Evolutionary conservation across 305 asterid genomes (phyloP).

Genomic region (Andrographis paniculata): DNA sequence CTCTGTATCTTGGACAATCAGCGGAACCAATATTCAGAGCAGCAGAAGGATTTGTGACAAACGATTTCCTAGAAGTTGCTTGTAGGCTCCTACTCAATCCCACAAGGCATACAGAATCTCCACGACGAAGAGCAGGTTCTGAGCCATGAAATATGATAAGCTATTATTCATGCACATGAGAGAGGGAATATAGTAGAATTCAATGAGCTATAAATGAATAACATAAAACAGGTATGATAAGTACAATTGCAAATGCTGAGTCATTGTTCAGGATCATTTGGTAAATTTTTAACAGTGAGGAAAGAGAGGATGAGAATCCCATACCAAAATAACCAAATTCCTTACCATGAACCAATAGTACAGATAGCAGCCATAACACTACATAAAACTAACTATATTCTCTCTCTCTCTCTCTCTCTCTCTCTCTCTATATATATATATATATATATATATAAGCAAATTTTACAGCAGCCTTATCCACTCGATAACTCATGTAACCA

Average conservation of each 20-base stretch:
- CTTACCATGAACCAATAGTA: too few relatives aligned
- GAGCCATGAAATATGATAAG: constrained; percentile 20
- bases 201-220: background rate
- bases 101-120: constrained; percentile 91
- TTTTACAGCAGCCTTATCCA: too few relatives aligned
- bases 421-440: too few relatives aligned
- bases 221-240: constrained; percentile 13
- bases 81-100: constrained; percentile 93
- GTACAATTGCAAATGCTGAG: background rate
- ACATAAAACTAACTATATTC: too few relatives aligned
- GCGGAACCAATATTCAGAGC: constrained; percentile 89
- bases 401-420: too few relatives aligned
- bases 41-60: constrained; percentile 92
- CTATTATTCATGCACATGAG: constrained; percentile 10
- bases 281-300: too few relatives aligned
- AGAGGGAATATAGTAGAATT: constrained; percentile 12
- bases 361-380: too few relatives aligned
- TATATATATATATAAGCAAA: too few relatives aligned
- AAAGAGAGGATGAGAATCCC: too few relatives aligned
- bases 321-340: too few relatives aligned
- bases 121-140: constrained; percentile 95
- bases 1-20: constrained; percentile 92
- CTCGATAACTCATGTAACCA: too few relatives aligned
- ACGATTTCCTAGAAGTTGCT: constrained; percentile 93
- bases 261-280: too few relatives aligned